A percentile compares a stretch with the other conserved stretches of the same genome.
These are phyloP conservation scores for Apiospora marii DNA, from an alignment of 2,329 filamentous ascomycete genomes.

Conservation along the genomic window DNA sequence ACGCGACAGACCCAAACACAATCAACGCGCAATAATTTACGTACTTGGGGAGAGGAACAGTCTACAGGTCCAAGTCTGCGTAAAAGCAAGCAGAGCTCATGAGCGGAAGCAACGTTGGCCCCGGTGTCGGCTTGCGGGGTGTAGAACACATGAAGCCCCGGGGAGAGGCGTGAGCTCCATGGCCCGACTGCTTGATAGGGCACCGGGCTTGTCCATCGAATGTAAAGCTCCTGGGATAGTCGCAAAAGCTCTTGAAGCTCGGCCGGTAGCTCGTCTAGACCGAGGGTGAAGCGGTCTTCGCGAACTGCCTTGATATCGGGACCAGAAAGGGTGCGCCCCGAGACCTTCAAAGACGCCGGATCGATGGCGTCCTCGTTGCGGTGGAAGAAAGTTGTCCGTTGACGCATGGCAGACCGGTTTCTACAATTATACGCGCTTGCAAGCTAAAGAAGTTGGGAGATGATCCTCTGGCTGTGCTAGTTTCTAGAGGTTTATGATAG, in stretches of 20 bases:
- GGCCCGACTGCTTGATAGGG: slow-evolving; percentile 70
- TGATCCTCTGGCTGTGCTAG: background rate
- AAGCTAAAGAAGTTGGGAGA: background rate
- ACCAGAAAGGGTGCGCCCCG: slow-evolving; percentile 61
- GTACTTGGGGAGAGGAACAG: slow-evolving; percentile 45
- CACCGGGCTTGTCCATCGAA: slow-evolving; percentile 76
- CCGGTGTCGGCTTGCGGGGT: slow-evolving; percentile 59
- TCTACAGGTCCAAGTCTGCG: slow-evolving; percentile 44
- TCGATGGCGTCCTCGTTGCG: slow-evolving; percentile 69
- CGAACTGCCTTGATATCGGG: slow-evolving; percentile 70
- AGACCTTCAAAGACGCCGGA: slow-evolving; percentile 67
- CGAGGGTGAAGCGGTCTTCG: slow-evolving; percentile 81
- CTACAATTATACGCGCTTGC: background rate
- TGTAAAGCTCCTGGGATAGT: slow-evolving; percentile 74
- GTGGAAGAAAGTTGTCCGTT: slow-evolving; percentile 82
- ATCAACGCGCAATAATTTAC: slow-evolving; percentile 25
- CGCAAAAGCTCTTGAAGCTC: slow-evolving; percentile 70
- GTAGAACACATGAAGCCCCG: slow-evolving; percentile 84
- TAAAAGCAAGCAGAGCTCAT: slow-evolving; percentile 44
- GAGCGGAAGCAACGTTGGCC: slow-evolving; percentile 35
- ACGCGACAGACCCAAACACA: background rate
- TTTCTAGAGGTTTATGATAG: background rate
- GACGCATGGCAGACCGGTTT: slow-evolving; percentile 63
- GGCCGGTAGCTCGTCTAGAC: slow-evolving; percentile 74
- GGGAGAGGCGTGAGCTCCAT: slow-evolving; percentile 76